Evolutionary conservation across 1,284 basidiomycete genomes (phyloP).

Genomic region (Porogramme epimiltina): DNA sequence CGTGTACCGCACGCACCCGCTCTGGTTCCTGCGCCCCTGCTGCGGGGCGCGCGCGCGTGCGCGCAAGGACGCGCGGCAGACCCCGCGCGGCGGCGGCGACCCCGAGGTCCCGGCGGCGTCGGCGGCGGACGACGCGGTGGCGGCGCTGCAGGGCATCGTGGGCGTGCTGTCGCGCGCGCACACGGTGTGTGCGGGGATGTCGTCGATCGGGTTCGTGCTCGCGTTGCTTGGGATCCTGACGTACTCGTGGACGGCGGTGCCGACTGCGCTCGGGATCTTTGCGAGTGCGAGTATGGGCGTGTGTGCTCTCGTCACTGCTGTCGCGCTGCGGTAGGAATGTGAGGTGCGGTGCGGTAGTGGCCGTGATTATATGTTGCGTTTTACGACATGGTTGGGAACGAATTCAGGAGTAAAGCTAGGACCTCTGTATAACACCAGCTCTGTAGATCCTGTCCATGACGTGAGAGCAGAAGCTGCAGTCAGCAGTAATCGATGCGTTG

Average conservation of each 20-base stretch:
- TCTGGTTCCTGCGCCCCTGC: conserved; percentile 13
- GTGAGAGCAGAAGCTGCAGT: no score
- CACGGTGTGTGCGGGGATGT: conserved; percentile 32
- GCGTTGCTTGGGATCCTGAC: conserved; percentile 36
- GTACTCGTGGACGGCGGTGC: conserved; percentile 37
- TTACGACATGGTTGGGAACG: background rate
- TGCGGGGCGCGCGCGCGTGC: background rate
- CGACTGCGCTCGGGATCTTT: conserved; percentile 33
- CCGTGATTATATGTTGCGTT: background rate
- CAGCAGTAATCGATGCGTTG: no score
- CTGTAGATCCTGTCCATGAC: no score
- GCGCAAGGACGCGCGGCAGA: background rate
- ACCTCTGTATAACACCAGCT: no score
- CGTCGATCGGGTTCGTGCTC: conserved; percentile 36
- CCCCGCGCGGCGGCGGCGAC: background rate
- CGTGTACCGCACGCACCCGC: conserved; percentile 17
- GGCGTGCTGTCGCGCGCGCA: conserved; percentile 35
- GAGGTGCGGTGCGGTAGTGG: no score
- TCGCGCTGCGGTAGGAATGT: conserved; percentile 21
- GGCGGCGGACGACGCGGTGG: conserved; percentile 5
- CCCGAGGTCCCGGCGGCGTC: conserved; percentile 7
- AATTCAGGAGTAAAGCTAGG: background rate
- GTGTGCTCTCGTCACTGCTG: conserved; percentile 22
- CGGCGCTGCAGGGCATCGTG: conserved; percentile 29
- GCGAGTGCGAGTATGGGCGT: conserved; percentile 32